These are phyloP conservation scores for Dryas octopetala DNA, from an alignment of 306 rosid genomes.

Conservation along the genomic window DNA sequence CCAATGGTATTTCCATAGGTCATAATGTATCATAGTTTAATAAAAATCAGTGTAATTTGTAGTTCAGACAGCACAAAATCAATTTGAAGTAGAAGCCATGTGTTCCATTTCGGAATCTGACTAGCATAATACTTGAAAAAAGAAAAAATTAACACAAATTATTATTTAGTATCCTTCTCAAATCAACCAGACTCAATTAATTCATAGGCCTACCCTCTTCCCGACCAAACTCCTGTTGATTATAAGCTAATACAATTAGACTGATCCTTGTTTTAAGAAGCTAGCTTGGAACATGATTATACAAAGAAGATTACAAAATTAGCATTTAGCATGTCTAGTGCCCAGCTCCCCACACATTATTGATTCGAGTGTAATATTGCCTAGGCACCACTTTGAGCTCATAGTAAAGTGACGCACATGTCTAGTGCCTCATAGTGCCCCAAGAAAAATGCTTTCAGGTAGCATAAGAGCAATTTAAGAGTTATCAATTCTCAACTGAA, in stretches of 20 bases:
- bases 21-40: too few relatives aligned
- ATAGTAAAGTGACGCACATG: too few relatives aligned
- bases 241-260: neutral
- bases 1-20: neutral
- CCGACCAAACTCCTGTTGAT: neutral
- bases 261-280: neutral
- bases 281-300: neutral
- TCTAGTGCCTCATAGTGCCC: too few relatives aligned
- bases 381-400: too few relatives aligned
- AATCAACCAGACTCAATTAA: neutral
- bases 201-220: neutral
- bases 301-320: neutral
- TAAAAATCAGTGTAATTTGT: too few relatives aligned
- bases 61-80: neutral
- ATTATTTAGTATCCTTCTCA: too few relatives aligned
- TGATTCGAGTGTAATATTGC: too few relatives aligned
- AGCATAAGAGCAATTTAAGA: too few relatives aligned
- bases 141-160: too few relatives aligned
- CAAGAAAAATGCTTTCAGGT: too few relatives aligned
- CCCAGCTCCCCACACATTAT: too few relatives aligned
- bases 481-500: too few relatives aligned
- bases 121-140: neutral
- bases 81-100: neutral
- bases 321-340: neutral
- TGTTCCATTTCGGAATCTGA: neutral